phyloP scores from a whole-genome alignment of 768 basidiomycete genomes.

The Hericium alpestre region DNA sequence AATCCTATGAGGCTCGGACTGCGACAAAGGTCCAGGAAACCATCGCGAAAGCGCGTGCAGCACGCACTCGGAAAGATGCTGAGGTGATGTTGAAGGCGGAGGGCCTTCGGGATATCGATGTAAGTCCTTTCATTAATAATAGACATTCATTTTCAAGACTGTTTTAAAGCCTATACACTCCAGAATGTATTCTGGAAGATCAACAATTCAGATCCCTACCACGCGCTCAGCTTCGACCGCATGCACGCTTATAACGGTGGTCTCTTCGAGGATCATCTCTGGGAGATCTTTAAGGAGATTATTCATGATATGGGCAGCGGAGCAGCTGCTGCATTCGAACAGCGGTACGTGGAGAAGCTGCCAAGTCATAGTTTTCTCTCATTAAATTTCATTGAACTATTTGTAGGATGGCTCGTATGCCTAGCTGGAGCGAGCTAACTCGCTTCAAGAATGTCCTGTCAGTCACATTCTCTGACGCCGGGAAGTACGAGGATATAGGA shows the following conservation, averaged over 20 bases:
- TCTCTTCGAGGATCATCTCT: slow-evolving; percentile 12
- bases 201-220: slow-evolving; percentile 23
- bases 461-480: slow-evolving; percentile 24
- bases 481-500: slow-evolving; percentile 26
- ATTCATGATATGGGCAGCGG: slow-evolving; percentile 14
- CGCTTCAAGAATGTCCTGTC: slow-evolving; percentile 20
- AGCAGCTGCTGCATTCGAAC: slow-evolving; percentile 5
- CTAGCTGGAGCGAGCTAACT: slow-evolving; percentile 25
- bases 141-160: no score
- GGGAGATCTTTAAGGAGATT: background rate
- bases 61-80: background rate
- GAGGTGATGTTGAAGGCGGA: slow-evolving; percentile 13
- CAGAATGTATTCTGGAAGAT: slow-evolving; percentile 34
- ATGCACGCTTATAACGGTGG: slow-evolving; percentile 20
- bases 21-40: background rate
- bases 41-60: background rate
- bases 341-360: slow-evolving; percentile 15
- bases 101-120: slow-evolving; percentile 14
- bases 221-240: slow-evolving; percentile 27
- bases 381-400: background rate
- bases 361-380: no score
- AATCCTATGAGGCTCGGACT: background rate
- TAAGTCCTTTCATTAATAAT: slow-evolving; percentile 4
- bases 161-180: no score
- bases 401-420: slow-evolving; percentile 19